A percentile compares a stretch with the other conserved stretches of the same genome.
phyloP scores from a whole-genome alignment of 108 stramenopile species.

The Parmales sp. region DNA sequence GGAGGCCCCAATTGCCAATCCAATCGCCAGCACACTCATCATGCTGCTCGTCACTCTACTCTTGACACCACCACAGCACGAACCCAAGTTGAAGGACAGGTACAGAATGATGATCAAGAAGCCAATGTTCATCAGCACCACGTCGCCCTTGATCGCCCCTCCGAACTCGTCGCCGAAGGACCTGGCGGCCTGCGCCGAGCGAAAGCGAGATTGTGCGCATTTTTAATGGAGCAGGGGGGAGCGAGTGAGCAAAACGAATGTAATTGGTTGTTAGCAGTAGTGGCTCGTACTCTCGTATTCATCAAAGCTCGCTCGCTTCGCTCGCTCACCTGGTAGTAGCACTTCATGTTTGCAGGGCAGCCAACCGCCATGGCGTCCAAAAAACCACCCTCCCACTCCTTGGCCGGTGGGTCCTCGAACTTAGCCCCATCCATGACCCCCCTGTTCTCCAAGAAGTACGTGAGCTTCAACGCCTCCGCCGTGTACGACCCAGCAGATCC shows the following conservation, averaged over 20 bases:
- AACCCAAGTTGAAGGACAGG: conserved; percentile 22
- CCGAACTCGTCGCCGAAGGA: conserved; percentile 66
- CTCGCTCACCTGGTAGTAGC: no score
- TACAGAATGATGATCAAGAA: conserved; percentile 29
- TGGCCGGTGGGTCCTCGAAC: conserved; percentile 29
- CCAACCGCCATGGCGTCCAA: conserved; percentile 12
- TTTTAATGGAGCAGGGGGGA: no score
- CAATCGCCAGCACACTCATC: conserved; percentile 39
- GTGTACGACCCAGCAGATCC: conserved; percentile 20
- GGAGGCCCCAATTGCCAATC: conserved; percentile 48
- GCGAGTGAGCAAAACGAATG: no score
- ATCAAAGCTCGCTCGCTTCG: no score
- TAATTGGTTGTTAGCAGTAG: no score
- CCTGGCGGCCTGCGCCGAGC: conserved; percentile 38
- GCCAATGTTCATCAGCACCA: conserved; percentile 25
- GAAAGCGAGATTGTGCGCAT: no score
- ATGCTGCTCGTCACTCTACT: conserved; percentile 46
- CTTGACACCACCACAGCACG: conserved; percentile 7
- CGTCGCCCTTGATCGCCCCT: conserved; percentile 33
- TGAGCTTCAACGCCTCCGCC: conserved; percentile 42
- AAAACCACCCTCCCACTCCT: conserved; percentile 36
- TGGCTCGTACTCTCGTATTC: no score
- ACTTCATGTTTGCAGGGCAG: conserved; percentile 14
- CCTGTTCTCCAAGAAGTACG: conserved; percentile 50
- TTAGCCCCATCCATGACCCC: conserved; percentile 30